A percentile compares a stretch with the other conserved stretches of the same genome.
These are phyloP conservation scores for Mycena polygramma DNA, from an alignment of 768 basidiomycete genomes.

Conservation along the genomic window DNA sequence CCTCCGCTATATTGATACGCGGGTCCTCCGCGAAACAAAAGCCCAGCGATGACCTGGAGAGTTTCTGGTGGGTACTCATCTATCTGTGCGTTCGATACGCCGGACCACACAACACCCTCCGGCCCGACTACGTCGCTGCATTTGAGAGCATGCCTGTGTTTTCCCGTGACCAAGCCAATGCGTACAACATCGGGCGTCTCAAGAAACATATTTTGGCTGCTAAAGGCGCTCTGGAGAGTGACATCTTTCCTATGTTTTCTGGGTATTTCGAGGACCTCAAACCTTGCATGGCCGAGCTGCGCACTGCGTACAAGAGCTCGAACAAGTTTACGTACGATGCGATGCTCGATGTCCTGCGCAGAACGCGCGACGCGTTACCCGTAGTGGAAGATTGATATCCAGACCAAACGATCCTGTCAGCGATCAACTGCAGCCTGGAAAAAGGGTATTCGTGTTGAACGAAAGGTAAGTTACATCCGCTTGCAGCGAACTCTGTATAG, in stretches of 20 bases:
- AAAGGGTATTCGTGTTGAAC: too few species aligned
- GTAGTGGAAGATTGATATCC: slow-evolving; percentile 6
- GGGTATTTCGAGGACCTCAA: slow-evolving; percentile 23
- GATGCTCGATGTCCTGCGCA: slow-evolving; percentile 27
- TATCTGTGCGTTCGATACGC: slow-evolving; percentile 26
- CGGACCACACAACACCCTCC: slow-evolving; percentile 20
- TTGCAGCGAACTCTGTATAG: neutral
- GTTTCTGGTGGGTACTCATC: slow-evolving; percentile 26
- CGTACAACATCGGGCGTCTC: neutral
- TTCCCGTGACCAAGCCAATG: neutral
- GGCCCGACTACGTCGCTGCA: neutral
- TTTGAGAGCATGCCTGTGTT: neutral
- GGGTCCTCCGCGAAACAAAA: slow-evolving; percentile 20
- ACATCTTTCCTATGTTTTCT: neutral
- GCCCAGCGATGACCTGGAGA: slow-evolving; percentile 10
- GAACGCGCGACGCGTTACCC: slow-evolving; percentile 16
- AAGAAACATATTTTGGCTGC: slow-evolving; percentile 13
- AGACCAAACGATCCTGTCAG: slow-evolving; percentile 5
- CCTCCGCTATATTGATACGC: slow-evolving; percentile 2
- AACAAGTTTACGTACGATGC: slow-evolving; percentile 18
- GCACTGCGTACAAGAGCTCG: slow-evolving; percentile 18
- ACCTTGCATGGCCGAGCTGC: slow-evolving; percentile 18
- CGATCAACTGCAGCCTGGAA: too few species aligned
- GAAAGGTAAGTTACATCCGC: slow-evolving; percentile 1
- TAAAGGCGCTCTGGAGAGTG: slow-evolving; percentile 17